Conservation (phyloP, 371 early-diverging fungal genomes). For the Mortierella sp. region DNA sequence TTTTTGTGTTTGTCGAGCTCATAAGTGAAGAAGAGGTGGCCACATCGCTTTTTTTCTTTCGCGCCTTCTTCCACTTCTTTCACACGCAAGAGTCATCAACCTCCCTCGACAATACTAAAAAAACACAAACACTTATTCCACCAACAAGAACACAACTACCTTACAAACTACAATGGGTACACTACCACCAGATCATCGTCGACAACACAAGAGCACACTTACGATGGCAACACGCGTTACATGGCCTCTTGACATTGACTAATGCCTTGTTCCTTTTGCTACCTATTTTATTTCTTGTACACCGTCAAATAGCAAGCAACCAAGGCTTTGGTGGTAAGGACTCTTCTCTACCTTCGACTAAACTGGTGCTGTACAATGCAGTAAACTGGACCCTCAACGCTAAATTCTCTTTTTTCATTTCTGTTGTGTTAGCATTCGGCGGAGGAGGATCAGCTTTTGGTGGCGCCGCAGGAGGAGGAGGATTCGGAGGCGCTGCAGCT, state of each 20-base stretch:
- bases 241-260: not conserved
- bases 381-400: not conserved
- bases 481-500: constrained; percentile 29
- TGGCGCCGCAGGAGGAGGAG: not conserved
- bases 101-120: not conserved
- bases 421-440: constrained; percentile 6
- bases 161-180: not conserved
- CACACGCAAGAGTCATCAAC: not conserved
- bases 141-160: not conserved
- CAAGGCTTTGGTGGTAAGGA: constrained; percentile 30
- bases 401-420: not conserved
- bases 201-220: not conserved
- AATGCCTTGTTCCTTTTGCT: not conserved
- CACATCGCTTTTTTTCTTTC: not conserved
- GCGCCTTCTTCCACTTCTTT: not conserved
- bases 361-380: not conserved
- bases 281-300: not conserved
- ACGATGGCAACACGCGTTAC: not conserved
- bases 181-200: not conserved
- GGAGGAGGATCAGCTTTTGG: constrained; percentile 41
- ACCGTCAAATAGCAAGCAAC: constrained; percentile 33
- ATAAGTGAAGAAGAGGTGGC: not conserved
- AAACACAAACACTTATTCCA: not conserved
- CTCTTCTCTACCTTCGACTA: constrained; percentile 8
- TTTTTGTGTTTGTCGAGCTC: not conserved